These are phyloP conservation scores for Dendrobium huoshanense DNA, from an alignment of 106 monocot species.

Conservation along the genomic window DNA sequence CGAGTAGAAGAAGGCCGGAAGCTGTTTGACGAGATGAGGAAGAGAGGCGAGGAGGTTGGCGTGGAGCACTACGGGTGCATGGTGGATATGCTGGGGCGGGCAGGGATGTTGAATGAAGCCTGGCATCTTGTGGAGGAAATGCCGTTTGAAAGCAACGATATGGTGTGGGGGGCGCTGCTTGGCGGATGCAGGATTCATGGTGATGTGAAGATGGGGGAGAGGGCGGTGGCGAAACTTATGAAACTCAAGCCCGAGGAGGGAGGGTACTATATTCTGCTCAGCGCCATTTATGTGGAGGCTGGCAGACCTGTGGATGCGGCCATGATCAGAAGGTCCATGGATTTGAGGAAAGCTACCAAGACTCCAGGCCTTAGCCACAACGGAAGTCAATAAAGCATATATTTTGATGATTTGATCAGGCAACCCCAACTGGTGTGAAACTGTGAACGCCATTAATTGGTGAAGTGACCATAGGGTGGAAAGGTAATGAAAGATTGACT, in stretches of 20 bases:
- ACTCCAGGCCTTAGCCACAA: constrained; percentile 19
- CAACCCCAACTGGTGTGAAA: neutral
- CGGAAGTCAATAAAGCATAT: neutral
- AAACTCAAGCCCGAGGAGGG: constrained; percentile 24
- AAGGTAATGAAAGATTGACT: no score
- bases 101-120: constrained; percentile 24
- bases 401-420: neutral
- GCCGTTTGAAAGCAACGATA: constrained; percentile 20
- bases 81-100: constrained; percentile 39
- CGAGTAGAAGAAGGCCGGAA: constrained; percentile 31
- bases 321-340: constrained; percentile 24
- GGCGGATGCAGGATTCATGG: constrained; percentile 39
- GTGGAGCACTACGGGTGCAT: constrained; percentile 62
- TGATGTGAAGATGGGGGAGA: constrained; percentile 27
- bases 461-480: no score
- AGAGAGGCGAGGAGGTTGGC: constrained; percentile 9
- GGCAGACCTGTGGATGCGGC: constrained; percentile 23
- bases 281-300: constrained; percentile 19
- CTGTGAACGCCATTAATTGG: no score
- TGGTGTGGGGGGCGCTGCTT: constrained; percentile 36
- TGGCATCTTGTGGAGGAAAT: constrained; percentile 18
- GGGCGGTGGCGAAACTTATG: constrained; percentile 23
- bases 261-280: constrained; percentile 37
- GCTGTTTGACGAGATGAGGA: constrained; percentile 29
- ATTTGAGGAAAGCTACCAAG: constrained; percentile 14